Evolutionary conservation across 2,329 filamentous ascomycete genomes (phyloP), one percentile per base, ranked within the genome.

Genomic region (Biscogniauxia marginata): DNA sequence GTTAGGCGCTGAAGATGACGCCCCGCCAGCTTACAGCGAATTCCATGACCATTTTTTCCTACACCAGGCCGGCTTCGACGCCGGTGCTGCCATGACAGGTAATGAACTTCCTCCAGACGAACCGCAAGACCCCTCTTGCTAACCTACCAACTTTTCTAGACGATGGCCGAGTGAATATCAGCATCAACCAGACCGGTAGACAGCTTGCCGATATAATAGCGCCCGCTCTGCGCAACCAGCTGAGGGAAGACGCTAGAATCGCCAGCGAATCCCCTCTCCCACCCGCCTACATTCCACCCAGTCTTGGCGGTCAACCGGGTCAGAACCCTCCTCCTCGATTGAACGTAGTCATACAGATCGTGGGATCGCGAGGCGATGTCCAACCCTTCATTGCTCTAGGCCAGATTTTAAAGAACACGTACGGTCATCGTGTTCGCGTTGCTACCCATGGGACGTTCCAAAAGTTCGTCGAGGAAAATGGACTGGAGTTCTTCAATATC

Each of bases 141-240:
- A 55, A 65, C 47, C 18, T 19, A 52, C 30, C 50, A 48, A 55
- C 52, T 45, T 47, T n/a, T 13, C 20, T 52, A 85, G 89, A 84
- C 58, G 88, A 93, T 74, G 90, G 90, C 21, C 84, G 91, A 67
- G 81, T 95, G 65, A 86, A 91, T 67, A 91, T 95, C 75, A 87
- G 86, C 60, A 90, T 95, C 73, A 86, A 88, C 67, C 87, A 91
- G 70, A 87, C 84, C 63, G 86, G 82, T 63, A 76, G 80, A 53
- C 82, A 82, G 53, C 76, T 93, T 3, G 84, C 88, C 2, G 83
- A 86, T 57, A 77, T 93, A 11, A 79, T 93, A 22, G 81, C 83
- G 0, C 87, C 88, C 3, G 83, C 86, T 7, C 70, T 92, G 44
- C 74, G 81, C 58, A 77, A 79, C 59, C 80, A 88, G 65, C 73